Base-by-base conservation (phyloP, 768 basidiomycete genomes). In the Tylopilus sp. region DNA sequence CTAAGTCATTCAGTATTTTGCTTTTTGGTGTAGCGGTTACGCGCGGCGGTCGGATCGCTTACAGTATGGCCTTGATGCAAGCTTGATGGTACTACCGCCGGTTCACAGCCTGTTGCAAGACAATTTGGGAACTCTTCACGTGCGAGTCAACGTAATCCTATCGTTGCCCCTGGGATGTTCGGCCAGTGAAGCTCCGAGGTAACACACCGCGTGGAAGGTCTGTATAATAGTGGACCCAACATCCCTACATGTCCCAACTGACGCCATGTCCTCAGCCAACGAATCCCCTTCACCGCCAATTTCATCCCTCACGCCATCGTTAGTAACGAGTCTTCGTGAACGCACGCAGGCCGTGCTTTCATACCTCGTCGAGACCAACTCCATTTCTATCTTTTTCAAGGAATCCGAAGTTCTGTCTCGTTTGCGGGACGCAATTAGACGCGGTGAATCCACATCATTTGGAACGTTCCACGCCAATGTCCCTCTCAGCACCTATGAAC, bases 281-380 rank as follows among this genome's bases (percentile, higher is more conserved):
- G 58, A 60, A 31, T 45, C 46, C 17, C 58, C 63, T 28, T 54
- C 58, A 21, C 30, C 21, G n/a, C 63, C 58, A 21, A 54, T 63
- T 38, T 29, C 43, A 24, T 19, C 29, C 19, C 58, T 61, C 34
- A 49, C 64, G 1, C 48, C 53, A 3, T 45, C 48, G n/a, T 56
- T 64, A 14, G 41, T 53, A 17, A 45, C 50, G 19, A 52, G 42
- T 43, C 66, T 65, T 26, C 54, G 49, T 10, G 42, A 66, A 30
- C 61, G 54, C 46, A 61, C 64, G 31, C 58, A 55, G 36, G 46
- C 54, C 31, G 55, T 63, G 51, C 64, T 65, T 30, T 58, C 59
- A 14, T 58, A 65, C 26, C 59, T 65, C 46, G 57, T 58, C 43
- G 45, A 58, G 21, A 55, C 58, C 10, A 65, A 65, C 31, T 55